These are phyloP conservation scores for Thermoascus crustaceus DNA, from an alignment of 2,329 filamentous ascomycete genomes.

Conservation along the genomic window DNA sequence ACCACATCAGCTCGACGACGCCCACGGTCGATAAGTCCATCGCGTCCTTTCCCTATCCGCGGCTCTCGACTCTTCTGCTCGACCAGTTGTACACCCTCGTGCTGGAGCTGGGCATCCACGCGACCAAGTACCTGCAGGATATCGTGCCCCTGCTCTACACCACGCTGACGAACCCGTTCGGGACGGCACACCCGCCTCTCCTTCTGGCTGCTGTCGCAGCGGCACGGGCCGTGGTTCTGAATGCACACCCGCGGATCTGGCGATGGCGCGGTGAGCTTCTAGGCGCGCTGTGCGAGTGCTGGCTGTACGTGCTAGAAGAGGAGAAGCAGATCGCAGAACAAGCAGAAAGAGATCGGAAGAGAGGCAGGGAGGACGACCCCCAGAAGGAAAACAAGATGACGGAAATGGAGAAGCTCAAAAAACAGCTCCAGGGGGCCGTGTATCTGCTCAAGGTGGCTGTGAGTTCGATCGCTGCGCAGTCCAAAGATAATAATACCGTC, in stretches of 20 bases:
- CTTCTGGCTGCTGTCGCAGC: constrained; percentile 47
- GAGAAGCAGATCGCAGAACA: constrained; percentile 11
- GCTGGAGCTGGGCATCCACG: constrained; percentile 27
- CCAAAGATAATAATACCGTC: too few species aligned
- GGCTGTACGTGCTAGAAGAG: constrained; percentile 47
- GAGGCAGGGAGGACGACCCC: too few species aligned
- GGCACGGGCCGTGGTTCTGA: constrained; percentile 51
- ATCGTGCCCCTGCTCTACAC: constrained; percentile 59
- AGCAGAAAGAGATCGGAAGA: background rate
- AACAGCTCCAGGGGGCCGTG: constrained; percentile 19
- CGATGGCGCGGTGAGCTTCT: constrained; percentile 57
- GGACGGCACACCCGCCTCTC: constrained; percentile 45
- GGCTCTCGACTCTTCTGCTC: constrained; percentile 43
- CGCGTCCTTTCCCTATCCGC: constrained; percentile 33
- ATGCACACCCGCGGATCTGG: constrained; percentile 61
- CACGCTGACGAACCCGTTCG: constrained; percentile 63
- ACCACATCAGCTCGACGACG: constrained; percentile 40
- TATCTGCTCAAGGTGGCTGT: constrained; percentile 24
- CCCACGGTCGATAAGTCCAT: constrained; percentile 38
- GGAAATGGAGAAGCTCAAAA: constrained; percentile 16
- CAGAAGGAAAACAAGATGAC: background rate
- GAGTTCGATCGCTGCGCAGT: background rate
- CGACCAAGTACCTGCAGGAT: constrained; percentile 44
- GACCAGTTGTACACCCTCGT: constrained; percentile 20
- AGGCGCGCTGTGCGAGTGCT: constrained; percentile 54